Conservation (phyloP, 2,329 filamentous ascomycete genomes). For the Onygenales sp. region DNA sequence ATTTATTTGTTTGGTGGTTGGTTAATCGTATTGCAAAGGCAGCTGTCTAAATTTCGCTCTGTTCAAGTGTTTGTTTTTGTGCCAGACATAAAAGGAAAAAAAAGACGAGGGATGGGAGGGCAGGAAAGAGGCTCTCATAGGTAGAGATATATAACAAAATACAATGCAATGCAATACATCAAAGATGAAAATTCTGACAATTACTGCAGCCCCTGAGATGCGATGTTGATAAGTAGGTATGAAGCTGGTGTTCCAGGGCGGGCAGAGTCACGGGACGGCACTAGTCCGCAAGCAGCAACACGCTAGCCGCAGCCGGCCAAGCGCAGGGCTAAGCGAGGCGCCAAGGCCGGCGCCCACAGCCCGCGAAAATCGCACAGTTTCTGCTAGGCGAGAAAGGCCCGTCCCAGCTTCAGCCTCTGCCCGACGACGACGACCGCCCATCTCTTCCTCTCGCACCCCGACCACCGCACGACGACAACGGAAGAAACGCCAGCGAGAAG, state of each 20-base stretch:
- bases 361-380: conserved; percentile 5
- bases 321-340: conserved; percentile 5
- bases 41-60: no score
- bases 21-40: no score
- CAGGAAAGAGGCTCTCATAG: no score
- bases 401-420: conserved; percentile 5
- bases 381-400: conserved; percentile 1
- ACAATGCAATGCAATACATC: no score
- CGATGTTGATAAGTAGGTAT: neutral
- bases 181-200: neutral
- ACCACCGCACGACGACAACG: conserved; percentile 8
- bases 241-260: neutral
- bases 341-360: conserved; percentile 4
- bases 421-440: conserved; percentile 5
- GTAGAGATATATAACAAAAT: no score
- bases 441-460: conserved; percentile 4
- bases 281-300: neutral
- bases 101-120: no score
- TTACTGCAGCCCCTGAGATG: neutral
- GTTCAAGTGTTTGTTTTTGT: no score
- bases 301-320: neutral
- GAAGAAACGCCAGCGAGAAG: conserved; percentile 10
- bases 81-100: no score
- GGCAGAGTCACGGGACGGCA: neutral
- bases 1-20: no score